phyloP scores from a whole-genome alignment of 2,329 filamentous ascomycete species.

The Corynespora cassiicola region DNA sequence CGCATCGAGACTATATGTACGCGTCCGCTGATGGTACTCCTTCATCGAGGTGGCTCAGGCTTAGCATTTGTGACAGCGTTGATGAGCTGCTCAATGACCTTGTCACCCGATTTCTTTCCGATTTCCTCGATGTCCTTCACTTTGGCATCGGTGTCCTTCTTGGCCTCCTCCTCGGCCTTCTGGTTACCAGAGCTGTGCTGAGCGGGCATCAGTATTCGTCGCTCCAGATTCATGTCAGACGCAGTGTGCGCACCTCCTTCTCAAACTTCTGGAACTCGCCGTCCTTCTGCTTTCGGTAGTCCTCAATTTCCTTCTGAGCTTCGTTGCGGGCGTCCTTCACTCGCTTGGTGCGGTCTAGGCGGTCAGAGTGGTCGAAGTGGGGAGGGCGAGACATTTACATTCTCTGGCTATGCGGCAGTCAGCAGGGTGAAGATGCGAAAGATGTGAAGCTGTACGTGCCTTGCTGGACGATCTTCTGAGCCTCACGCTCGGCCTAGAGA shows the following conservation, averaged over 20 bases:
- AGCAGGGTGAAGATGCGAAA: conserved; percentile 13
- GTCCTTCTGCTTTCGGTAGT: conserved; percentile 89
- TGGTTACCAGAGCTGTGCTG: conserved; percentile 94
- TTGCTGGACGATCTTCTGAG: conserved; percentile 98
- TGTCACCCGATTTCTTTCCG: conserved; percentile 78
- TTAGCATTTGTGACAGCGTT: conserved; percentile 85
- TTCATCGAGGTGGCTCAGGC: conserved; percentile 66
- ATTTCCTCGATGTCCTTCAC: conserved; percentile 82
- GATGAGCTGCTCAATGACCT: conserved; percentile 84
- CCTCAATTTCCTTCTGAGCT: conserved; percentile 96
- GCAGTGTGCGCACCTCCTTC: conserved; percentile 65
- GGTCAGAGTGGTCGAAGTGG: conserved; percentile 23
- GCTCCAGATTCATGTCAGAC: not conserved
- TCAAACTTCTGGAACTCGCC: conserved; percentile 95
- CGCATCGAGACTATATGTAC: too few species aligned
- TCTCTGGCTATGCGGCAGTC: conserved; percentile 71
- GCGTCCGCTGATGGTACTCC: too few species aligned
- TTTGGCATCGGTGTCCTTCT: conserved; percentile 80
- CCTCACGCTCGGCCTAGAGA: conserved; percentile 89
- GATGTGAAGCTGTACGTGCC: conserved; percentile 62
- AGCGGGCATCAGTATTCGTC: conserved; percentile 22
- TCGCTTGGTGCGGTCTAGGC: conserved; percentile 86
- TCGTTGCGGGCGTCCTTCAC: conserved; percentile 96
- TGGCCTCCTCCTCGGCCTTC: conserved; percentile 72
- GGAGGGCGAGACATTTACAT: conserved; percentile 63